Conservation (phyloP, 345 rosid genomes). For the Eucalyptus pauciflora region DNA sequence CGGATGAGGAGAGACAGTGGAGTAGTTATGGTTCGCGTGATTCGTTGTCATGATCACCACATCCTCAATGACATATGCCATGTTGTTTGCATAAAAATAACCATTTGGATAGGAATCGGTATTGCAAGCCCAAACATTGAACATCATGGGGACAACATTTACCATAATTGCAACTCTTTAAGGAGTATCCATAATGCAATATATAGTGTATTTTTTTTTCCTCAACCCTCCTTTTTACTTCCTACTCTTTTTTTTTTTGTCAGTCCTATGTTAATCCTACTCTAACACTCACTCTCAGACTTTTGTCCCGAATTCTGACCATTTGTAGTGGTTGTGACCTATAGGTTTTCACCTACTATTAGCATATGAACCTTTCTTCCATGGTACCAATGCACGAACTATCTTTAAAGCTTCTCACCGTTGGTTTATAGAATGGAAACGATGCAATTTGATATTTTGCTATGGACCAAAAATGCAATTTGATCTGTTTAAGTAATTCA, state of each 20-base stretch:
- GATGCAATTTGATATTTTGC: not conserved
- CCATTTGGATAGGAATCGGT: too few relatives aligned
- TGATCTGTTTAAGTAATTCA: not conserved
- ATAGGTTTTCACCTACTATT: not conserved
- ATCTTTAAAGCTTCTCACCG: not conserved
- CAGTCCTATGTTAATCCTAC: too few relatives aligned
- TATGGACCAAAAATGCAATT: not conserved
- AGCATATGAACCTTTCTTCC: not conserved
- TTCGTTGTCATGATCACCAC: not conserved
- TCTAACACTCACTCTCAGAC: too few relatives aligned
- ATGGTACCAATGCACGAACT: too few relatives aligned
- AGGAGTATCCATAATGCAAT: too few relatives aligned
- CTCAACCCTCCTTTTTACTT: not conserved
- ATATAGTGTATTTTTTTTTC: too few relatives aligned
- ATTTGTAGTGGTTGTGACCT: conserved; percentile 17
- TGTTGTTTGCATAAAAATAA: not conserved
- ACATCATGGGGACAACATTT: not conserved
- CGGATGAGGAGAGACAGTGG: not conserved
- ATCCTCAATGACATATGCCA: not conserved
- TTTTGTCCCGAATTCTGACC: not conserved
- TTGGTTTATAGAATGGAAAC: not conserved
- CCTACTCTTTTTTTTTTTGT: not conserved
- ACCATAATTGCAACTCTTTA: too few relatives aligned
- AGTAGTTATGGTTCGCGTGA: not conserved
- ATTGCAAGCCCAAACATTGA: not conserved